Evolutionary conservation across 306 rosid species (phyloP).

Genomic region (Oemleria cerasiformis): DNA sequence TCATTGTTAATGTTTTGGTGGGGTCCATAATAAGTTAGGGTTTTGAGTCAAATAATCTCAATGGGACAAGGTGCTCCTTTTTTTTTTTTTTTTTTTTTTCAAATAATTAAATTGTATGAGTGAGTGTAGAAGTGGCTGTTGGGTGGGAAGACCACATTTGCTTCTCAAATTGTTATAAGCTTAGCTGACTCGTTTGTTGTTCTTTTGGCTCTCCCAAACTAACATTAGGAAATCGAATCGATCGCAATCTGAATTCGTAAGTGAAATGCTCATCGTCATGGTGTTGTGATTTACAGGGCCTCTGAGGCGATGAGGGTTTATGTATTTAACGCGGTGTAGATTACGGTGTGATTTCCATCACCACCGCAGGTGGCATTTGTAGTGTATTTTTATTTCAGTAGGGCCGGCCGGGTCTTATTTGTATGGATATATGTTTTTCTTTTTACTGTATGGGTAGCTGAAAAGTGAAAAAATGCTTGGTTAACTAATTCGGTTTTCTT

Average conservation of each 20-base stretch:
- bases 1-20: neutral
- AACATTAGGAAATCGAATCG: neutral
- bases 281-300: neutral
- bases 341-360: neutral
- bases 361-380: neutral
- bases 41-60: neutral
- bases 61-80: neutral
- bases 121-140: neutral
- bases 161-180: constrained; percentile 23
- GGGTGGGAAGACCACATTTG: constrained; percentile 33
- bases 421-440: neutral
- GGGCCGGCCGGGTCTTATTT: neutral
- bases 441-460: neutral
- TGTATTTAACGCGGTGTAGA: constrained; percentile 8
- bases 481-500: constrained; percentile 3
- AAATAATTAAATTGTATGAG: neutral
- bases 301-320: neutral
- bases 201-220: neutral
- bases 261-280: neutral
- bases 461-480: neutral
- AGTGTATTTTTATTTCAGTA: neutral
- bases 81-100: neutral
- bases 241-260: neutral
- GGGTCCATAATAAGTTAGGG: constrained; percentile 9
- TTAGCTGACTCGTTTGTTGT: constrained; percentile 5